These are phyloP conservation scores for Aspergillus sparsus DNA, from an alignment of 495 filamentous ascomycete genomes.

Conservation along the genomic window DNA sequence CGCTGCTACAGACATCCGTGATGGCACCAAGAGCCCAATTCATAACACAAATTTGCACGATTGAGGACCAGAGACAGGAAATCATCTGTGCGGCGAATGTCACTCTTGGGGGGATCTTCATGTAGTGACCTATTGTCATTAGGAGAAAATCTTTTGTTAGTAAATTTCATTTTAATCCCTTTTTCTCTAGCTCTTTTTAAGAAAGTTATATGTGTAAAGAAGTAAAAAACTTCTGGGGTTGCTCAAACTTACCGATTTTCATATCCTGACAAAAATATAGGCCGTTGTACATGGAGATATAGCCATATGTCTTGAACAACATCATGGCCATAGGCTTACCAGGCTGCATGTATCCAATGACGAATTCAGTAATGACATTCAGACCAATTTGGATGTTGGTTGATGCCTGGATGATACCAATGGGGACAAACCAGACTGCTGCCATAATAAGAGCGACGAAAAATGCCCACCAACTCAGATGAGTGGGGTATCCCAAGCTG, in stretches of 20 bases:
- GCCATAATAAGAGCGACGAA: slow-evolving; percentile 53
- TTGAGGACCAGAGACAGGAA: slow-evolving; percentile 55
- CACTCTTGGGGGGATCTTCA: slow-evolving; percentile 63
- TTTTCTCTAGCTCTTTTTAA: no score
- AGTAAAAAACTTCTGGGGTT: neutral
- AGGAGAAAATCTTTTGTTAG: neutral
- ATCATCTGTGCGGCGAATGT: slow-evolving; percentile 61
- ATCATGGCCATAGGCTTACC: slow-evolving; percentile 64
- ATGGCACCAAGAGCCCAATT: slow-evolving; percentile 64
- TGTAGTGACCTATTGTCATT: slow-evolving; percentile 55
- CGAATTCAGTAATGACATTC: slow-evolving; percentile 63
- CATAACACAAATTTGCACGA: slow-evolving; percentile 61
- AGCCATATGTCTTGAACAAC: slow-evolving; percentile 65
- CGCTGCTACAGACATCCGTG: slow-evolving; percentile 48
- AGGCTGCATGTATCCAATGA: slow-evolving; percentile 64
- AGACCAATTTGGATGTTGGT: slow-evolving; percentile 57
- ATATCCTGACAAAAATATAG: slow-evolving; percentile 54
- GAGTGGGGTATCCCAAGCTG: slow-evolving; percentile 52
- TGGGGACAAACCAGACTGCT: slow-evolving; percentile 52
- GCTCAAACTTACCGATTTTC: slow-evolving; percentile 41
- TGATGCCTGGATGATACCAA: slow-evolving; percentile 55
- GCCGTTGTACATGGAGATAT: slow-evolving; percentile 59
- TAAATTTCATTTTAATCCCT: neutral
- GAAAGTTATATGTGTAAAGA: neutral
- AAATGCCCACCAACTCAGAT: slow-evolving; percentile 55